phyloP scores from a whole-genome alignment of 148 eudicot genomes.

The Chenopodium album region DNA sequence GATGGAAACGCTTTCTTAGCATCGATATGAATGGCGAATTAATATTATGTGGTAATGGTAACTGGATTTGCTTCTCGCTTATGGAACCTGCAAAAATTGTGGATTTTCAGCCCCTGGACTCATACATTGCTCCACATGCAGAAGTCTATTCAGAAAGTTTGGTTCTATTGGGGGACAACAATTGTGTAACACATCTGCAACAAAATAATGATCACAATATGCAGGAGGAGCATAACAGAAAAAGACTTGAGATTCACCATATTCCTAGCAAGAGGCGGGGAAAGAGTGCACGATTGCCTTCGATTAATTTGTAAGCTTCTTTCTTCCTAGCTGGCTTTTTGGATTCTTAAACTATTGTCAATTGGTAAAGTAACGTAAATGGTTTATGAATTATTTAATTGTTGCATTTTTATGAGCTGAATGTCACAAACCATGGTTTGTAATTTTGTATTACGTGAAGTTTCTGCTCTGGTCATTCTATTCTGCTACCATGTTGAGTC shows the following conservation, averaged over 20 bases:
- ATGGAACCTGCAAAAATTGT: too few species aligned
- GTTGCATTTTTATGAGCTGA: background rate
- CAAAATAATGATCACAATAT: background rate
- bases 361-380: background rate
- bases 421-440: background rate
- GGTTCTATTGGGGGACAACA: background rate
- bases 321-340: background rate
- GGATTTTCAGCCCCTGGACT: too few species aligned
- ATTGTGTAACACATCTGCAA: background rate
- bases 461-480: background rate
- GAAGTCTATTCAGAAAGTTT: background rate
- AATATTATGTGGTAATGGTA: too few species aligned
- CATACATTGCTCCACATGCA: background rate
- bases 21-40: background rate
- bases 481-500: background rate
- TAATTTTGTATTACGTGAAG: too few species aligned
- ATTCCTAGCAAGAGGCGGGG: background rate
- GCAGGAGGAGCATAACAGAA: background rate
- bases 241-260: background rate
- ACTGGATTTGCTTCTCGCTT: too few species aligned
- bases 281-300: background rate
- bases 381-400: background rate
- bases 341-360: too few species aligned
- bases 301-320: background rate
- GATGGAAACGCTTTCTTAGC: background rate